phyloP scores from a whole-genome alignment of 2,329 filamentous ascomycete genomes.

The Cryphonectria carpinicola region DNA sequence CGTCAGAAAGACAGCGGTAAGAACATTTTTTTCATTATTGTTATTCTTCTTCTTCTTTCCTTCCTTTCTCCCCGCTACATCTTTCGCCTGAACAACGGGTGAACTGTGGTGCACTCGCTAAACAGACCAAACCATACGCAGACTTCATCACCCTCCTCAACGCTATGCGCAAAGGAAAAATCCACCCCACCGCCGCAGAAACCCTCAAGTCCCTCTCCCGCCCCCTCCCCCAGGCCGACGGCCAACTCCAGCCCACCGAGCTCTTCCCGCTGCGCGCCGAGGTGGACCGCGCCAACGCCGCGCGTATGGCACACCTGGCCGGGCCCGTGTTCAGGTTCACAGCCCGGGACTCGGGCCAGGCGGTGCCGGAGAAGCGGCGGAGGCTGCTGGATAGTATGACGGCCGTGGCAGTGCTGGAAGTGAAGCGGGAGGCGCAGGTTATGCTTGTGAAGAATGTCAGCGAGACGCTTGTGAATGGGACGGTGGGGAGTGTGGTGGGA shows the following conservation, averaged over 20 bases:
- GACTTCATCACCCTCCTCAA: conserved; percentile 74
- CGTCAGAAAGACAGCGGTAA: conserved; percentile 65
- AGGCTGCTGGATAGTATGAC: conserved; percentile 71
- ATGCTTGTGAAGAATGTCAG: conserved; percentile 84
- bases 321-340: conserved; percentile 62
- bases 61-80: no score
- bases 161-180: conserved; percentile 72
- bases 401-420: conserved; percentile 64
- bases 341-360: conserved; percentile 61
- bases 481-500: conserved; percentile 71
- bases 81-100: background rate
- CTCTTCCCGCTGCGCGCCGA: conserved; percentile 72
- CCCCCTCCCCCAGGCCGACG: conserved; percentile 60
- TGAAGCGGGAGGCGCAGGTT: conserved; percentile 76
- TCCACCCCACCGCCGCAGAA: conserved; percentile 62
- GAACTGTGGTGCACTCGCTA: no score
- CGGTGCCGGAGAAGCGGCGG: conserved; percentile 60
- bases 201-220: conserved; percentile 65
- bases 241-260: conserved; percentile 67
- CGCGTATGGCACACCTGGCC: conserved; percentile 63
- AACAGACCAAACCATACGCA: conserved; percentile 37
- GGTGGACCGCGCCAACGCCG: conserved; percentile 71
- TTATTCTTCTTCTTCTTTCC: no score
- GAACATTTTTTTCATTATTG: background rate
- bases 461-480: conserved; percentile 74